Conservation (phyloP, 2,329 filamentous ascomycete species). For the Scedosporium minutisporum region DNA sequence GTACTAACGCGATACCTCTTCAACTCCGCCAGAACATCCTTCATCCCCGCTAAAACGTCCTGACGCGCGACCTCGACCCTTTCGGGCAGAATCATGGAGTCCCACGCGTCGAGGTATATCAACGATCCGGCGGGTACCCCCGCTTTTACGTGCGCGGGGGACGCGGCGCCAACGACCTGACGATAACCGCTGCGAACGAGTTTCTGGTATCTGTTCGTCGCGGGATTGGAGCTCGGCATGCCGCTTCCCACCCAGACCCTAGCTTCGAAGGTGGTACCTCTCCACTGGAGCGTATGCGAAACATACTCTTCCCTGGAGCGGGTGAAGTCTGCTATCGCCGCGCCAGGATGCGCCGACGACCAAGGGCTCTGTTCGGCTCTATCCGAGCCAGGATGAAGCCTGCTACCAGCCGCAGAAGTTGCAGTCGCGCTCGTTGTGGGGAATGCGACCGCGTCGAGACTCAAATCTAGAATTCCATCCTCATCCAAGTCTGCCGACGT, state of each 20-base stretch:
- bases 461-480: conserved; percentile 30
- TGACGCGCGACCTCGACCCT: conserved; percentile 14
- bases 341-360: no score
- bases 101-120: conserved; percentile 44
- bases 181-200: conserved; percentile 26
- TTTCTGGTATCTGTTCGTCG: conserved; percentile 8
- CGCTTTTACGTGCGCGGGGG: conserved; percentile 37
- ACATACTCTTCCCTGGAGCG: conserved; percentile 19
- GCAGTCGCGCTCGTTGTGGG: conserved; percentile 23
- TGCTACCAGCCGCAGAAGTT: neutral
- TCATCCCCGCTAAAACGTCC: conserved; percentile 26
- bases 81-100: conserved; percentile 34
- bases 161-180: conserved; percentile 33
- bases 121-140: conserved; percentile 36
- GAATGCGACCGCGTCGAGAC: conserved; percentile 33
- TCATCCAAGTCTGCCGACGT: conserved; percentile 27
- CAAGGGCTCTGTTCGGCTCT: no score
- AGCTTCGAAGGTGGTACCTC: conserved; percentile 18
- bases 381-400: no score
- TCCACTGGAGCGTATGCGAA: conserved; percentile 17
- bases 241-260: conserved; percentile 11
- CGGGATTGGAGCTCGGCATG: conserved; percentile 3
- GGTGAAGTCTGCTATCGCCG: conserved; percentile 13
- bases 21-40: conserved; percentile 31
- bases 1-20: conserved; percentile 25